Conservation (phyloP, 768 basidiomycete species). For the Naganishia onofrii region DNA sequence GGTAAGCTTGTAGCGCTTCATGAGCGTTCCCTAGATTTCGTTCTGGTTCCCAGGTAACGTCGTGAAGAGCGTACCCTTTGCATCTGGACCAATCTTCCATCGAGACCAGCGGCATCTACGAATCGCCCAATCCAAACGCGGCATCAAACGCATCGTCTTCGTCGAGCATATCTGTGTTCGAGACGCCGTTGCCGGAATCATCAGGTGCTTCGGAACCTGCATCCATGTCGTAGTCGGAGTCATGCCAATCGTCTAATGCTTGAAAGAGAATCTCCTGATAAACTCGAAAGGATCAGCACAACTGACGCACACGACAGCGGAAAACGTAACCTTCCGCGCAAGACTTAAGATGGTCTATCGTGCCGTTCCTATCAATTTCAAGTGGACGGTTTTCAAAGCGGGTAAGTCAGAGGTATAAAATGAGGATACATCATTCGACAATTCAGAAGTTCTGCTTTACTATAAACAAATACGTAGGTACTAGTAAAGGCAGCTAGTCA, state of each 20-base stretch:
- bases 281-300: background rate
- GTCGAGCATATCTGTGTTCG: slow-evolving; percentile 28
- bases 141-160: slow-evolving; percentile 29
- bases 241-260: slow-evolving; percentile 28
- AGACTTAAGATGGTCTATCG: too few species aligned
- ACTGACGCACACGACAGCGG: background rate
- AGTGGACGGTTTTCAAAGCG: too few species aligned
- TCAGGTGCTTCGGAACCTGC: slow-evolving; percentile 17
- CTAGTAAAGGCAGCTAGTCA: too few species aligned
- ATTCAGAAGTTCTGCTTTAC: too few species aligned
- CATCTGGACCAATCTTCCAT: slow-evolving; percentile 37
- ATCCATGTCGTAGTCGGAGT: slow-evolving; percentile 23
- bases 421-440: too few species aligned
- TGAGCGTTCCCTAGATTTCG: background rate
- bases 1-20: background rate
- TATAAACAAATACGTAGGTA: too few species aligned
- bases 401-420: too few species aligned
- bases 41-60: background rate
- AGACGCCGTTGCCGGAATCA: slow-evolving; percentile 2
- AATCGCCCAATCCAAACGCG: slow-evolving; percentile 24
- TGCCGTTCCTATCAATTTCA: too few species aligned
- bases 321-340: too few species aligned
- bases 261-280: slow-evolving; percentile 31
- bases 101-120: slow-evolving; percentile 28
- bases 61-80: too few species aligned